A percentile compares a stretch with the other conserved stretches of the same genome.
Evolutionary conservation across 78 protist species (phyloP).

Genomic region (Pirum gemmata): DNA sequence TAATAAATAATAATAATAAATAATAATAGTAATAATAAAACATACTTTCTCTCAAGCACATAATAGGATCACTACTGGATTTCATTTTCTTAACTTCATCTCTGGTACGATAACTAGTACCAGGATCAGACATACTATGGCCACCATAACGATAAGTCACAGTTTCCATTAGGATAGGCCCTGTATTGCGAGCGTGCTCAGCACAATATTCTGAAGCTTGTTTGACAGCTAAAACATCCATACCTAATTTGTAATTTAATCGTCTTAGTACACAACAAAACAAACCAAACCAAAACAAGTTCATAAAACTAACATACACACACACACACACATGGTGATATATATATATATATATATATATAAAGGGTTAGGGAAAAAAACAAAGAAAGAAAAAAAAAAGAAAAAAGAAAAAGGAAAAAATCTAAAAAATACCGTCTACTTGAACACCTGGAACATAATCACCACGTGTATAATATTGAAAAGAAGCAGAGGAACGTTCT

Average conservation of each 20-base stretch:
- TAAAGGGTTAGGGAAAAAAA: no score
- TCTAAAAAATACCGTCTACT: slow-evolving; percentile 29
- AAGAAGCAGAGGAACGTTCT: slow-evolving; percentile 71
- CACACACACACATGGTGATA: no score
- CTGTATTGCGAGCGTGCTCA: slow-evolving; percentile 44
- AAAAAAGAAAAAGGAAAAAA: neutral
- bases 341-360: no score
- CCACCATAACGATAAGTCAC: slow-evolving; percentile 93
- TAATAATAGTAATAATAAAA: no score
- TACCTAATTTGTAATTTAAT: no score
- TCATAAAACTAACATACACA: no score
- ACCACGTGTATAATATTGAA: slow-evolving; percentile 83
- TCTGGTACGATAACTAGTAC: slow-evolving; percentile 76
- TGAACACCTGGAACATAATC: slow-evolving; percentile 81
- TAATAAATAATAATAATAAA: no score
- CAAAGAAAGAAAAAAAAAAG: no score
- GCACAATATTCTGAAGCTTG: slow-evolving; percentile 65
- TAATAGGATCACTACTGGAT: slow-evolving; percentile 64
- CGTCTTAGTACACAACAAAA: no score
- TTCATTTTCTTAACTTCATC: slow-evolving; percentile 74
- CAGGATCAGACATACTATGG: slow-evolving; percentile 97
- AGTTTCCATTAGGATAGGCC: slow-evolving; percentile 77
- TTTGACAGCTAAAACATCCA: slow-evolving; percentile 80
- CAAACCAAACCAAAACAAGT: no score
- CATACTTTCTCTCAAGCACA: slow-evolving; percentile 35